Evolutionary conservation across 176 grass and related monocot species (phyloP).

Genomic region (Luzula sylvatica): DNA sequence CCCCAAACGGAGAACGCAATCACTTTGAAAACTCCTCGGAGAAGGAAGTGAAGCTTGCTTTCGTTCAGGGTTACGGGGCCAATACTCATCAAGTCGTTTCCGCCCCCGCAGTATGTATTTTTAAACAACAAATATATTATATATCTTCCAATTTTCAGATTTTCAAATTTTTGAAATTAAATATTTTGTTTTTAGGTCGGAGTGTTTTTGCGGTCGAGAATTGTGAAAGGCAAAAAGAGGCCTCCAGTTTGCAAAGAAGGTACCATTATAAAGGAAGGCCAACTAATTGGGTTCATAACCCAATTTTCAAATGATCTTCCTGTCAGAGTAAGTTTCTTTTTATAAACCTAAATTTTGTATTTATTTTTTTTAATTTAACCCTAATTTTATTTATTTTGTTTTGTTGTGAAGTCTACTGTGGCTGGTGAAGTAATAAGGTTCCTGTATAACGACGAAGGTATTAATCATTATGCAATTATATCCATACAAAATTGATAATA

Average conservation of each 20-base stretch:
- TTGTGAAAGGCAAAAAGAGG: constrained; percentile 20
- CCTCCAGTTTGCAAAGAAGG: constrained; percentile 40
- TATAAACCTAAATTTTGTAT: neutral
- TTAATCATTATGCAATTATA: neutral
- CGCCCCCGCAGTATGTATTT: constrained; percentile 29
- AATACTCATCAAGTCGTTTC: constrained; percentile 27
- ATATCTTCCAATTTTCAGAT: too few species aligned
- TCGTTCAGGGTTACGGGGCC: constrained; percentile 15
- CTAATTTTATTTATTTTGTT: neutral
- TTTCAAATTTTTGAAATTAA: neutral
- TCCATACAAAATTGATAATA: neutral
- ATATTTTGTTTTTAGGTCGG: constrained; percentile 25
- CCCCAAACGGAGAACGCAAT: constrained; percentile 10
- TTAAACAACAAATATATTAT: too few species aligned
- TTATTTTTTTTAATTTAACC: neutral
- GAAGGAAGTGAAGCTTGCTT: constrained; percentile 22
- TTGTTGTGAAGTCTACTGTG: constrained; percentile 26
- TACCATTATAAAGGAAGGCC: constrained; percentile 34
- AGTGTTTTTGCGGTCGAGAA: constrained; percentile 28
- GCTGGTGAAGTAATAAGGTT: constrained; percentile 35
- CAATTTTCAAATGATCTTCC: constrained; percentile 33
- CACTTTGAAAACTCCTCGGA: constrained; percentile 24
- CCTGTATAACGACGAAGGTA: constrained; percentile 40
- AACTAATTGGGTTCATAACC: constrained; percentile 32
- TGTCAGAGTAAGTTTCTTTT: constrained; percentile 24